Conservation (phyloP, 2,329 filamentous ascomycete species). For the Fusarium guadeloupense region DNA sequence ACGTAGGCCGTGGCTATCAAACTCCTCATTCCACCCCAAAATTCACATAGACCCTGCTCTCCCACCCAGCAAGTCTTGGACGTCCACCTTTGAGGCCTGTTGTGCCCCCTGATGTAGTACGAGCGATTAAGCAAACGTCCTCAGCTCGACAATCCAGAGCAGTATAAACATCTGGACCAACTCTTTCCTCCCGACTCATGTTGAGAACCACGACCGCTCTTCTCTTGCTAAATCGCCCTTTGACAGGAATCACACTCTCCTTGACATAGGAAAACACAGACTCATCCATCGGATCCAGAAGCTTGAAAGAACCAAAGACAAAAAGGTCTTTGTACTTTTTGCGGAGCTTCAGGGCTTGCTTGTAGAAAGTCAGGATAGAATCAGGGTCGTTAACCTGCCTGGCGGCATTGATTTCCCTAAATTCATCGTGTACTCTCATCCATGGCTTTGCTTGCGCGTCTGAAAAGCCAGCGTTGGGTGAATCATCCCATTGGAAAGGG, state of each 20-base stretch:
- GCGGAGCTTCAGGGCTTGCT: constrained; percentile 59
- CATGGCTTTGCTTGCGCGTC: constrained; percentile 59
- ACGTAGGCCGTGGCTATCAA: not conserved
- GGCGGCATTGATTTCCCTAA: constrained; percentile 64
- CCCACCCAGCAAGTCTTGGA: constrained; percentile 22
- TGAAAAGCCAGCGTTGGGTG: constrained; percentile 70
- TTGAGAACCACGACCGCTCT: constrained; percentile 56
- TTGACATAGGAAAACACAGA: constrained; percentile 66
- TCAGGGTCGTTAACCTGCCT: constrained; percentile 55
- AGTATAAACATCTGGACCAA: constrained; percentile 36
- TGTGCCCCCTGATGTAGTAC: constrained; percentile 25
- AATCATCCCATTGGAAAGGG: constrained; percentile 72
- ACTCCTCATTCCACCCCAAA: constrained; percentile 1
- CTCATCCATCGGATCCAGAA: constrained; percentile 61
- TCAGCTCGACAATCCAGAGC: constrained; percentile 30
- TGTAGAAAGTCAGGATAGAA: constrained; percentile 69
- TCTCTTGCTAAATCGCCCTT: constrained; percentile 28
- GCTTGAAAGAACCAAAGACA: constrained; percentile 67
- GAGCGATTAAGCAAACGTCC: constrained; percentile 40
- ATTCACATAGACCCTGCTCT: constrained; percentile 35
- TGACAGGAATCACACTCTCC: constrained; percentile 36
- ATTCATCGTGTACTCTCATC: constrained; percentile 73
- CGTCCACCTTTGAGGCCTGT: not conserved
- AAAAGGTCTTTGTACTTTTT: constrained; percentile 67
- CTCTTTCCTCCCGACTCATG: constrained; percentile 53